phyloP scores from a whole-genome alignment of 352 stramenopile species.

The Blastocystis sp. region DNA sequence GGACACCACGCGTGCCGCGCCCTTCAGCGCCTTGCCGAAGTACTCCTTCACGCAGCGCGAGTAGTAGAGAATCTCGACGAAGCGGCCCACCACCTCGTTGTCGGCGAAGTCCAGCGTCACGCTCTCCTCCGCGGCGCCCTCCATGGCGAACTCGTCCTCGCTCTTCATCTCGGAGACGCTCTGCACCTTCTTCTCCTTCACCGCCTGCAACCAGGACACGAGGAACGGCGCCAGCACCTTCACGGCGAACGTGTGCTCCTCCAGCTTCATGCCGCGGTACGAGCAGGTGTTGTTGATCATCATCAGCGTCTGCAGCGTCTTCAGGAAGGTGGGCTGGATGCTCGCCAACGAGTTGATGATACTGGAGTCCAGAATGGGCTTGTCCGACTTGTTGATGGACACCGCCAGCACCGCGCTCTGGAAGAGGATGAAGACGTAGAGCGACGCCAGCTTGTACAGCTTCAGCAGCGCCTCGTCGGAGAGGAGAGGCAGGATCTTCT shows the following conservation, averaged over 20 bases:
- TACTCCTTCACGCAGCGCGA: constrained; percentile 34
- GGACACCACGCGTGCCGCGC: not conserved
- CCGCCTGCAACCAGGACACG: not conserved
- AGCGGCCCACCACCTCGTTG: constrained; percentile 31
- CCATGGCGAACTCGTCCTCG: constrained; percentile 5
- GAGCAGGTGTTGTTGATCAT: constrained; percentile 13
- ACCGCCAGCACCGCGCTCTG: constrained; percentile 17
- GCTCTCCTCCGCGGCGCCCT: not conserved
- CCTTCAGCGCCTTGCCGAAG: constrained; percentile 54
- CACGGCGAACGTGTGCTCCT: not conserved
- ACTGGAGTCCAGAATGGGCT: not conserved
- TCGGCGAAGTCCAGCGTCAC: constrained; percentile 43
- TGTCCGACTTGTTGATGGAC: constrained; percentile 41
- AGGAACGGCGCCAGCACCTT: constrained; percentile 21
- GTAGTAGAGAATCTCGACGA: constrained; percentile 37
- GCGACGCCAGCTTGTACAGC: not conserved
- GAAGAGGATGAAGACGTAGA: constrained; percentile 25
- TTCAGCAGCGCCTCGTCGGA: not conserved
- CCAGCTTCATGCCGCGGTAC: not conserved
- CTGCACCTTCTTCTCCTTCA: constrained; percentile 33
- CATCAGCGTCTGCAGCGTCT: constrained; percentile 7
- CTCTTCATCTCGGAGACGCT: constrained; percentile 1
- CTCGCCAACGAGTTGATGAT: not conserved
- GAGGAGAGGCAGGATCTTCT: not conserved
- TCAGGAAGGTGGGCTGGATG: constrained; percentile 1